Base-by-base conservation (phyloP, 2,329 filamentous ascomycete genomes). In the Dryadomyces quercivorus region DNA sequence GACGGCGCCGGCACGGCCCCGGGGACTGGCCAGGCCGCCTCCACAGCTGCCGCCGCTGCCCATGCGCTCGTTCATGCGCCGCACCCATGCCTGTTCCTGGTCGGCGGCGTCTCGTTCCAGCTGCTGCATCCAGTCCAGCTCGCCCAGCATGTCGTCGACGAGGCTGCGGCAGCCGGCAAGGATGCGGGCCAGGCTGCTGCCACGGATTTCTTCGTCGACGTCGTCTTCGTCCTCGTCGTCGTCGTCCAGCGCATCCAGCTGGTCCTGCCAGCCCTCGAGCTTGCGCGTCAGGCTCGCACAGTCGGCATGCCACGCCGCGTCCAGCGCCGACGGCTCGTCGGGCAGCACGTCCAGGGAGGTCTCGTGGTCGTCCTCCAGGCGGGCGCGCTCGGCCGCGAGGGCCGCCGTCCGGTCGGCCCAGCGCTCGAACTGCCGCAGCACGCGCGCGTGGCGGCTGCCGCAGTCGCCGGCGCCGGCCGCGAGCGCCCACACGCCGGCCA, bases 81-180 rank as follows among this genome's bases (percentile, higher is more conserved):
- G 71, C 46, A 86, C 77, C 78, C 82, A 85, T 45, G 70, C 71
- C 55, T 73, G 72, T 65, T 86, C 83, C 47, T 74, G 70, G 49
- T 66, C 68, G 52, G 80, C 65, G 5, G 79, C 76, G 60, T 81
- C 79, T 49, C 67, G 69, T 66, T 84, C 80, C 55, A 86, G 77
- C 61, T 75, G 72, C 54, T 73, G 73, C 82, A 86, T 86, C 56
- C 75, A 57, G n/a, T 66, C 65, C 58, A 86, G 67, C 69, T 86
- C 83, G n/a, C 69, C 70, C 47, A 82, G 65, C 81, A 85, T 85
- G 40, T 75, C 78, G 50, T 69, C 63, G 13, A 84, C 72, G 47
- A 86, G 65, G 16, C 61, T 62, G 21, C 70, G 65, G 54, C 74
- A 78, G 2, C 70, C 73, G 7, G 64, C 65, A 43, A 85, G 63